A percentile compares a stretch with the other conserved stretches of the same genome.
These are phyloP conservation scores for Ogataea pignaliae DNA, from an alignment of 805 yeast species.

Conservation along the genomic window DNA sequence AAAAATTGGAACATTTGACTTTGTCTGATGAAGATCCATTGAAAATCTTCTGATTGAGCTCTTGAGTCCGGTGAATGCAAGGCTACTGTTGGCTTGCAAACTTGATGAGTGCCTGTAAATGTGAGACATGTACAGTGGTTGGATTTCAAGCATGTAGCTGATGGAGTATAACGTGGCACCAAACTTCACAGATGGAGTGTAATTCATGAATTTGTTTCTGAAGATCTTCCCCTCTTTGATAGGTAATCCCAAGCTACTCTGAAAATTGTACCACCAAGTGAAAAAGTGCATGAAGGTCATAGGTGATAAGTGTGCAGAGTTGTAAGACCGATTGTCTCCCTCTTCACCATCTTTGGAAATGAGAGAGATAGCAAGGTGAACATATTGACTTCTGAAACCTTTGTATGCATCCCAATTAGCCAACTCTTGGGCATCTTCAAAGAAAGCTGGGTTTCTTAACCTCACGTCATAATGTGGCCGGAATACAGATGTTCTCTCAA, in stretches of 20 bases:
- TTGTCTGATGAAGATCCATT: conserved; percentile 65
- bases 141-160: conserved; percentile 69
- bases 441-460: conserved; percentile 51
- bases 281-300: conserved; percentile 62
- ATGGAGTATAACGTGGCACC: conserved; percentile 54
- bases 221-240: conserved; percentile 72
- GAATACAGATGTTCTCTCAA: conserved; percentile 40
- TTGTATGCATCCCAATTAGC: conserved; percentile 70
- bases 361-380: conserved; percentile 65
- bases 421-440: conserved; percentile 32
- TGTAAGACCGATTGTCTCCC: conserved; percentile 39
- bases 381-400: conserved; percentile 76
- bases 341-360: conserved; percentile 32
- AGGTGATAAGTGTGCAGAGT: conserved; percentile 77
- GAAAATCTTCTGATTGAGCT: conserved; percentile 50
- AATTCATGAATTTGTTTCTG: conserved; percentile 37
- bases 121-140: conserved; percentile 74
- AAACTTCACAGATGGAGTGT: conserved; percentile 25
- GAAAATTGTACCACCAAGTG: conserved; percentile 82
- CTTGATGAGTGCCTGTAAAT: conserved; percentile 48
- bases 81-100: conserved; percentile 36
- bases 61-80: conserved; percentile 68
- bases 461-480: conserved; percentile 59
- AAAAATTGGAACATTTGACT: conserved; percentile 32
- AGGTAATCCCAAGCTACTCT: conserved; percentile 76